phyloP scores from a whole-genome alignment of 108 stramenopile species.

The Skeletonema marinoi region DNA sequence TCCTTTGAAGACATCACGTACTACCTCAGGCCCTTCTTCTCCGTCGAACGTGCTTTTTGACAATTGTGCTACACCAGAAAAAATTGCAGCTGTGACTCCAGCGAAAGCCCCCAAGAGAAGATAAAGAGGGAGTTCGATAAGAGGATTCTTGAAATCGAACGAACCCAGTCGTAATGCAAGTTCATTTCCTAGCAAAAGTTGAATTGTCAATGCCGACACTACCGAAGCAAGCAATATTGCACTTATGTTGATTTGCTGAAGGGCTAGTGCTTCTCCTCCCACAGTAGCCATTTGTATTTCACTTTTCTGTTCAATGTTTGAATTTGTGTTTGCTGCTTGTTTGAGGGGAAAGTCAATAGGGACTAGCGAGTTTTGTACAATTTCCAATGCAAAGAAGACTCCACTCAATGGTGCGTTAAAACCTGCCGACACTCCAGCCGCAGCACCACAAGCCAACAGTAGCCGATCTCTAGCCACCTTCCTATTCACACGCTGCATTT shows the following conservation, averaged over 20 bases:
- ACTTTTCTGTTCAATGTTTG: neutral
- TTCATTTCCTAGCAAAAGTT: conserved; percentile 74
- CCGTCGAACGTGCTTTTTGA: conserved; percentile 64
- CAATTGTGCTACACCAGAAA: conserved; percentile 64
- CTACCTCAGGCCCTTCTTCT: conserved; percentile 50
- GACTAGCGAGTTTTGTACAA: conserved; percentile 65
- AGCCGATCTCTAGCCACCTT: conserved; percentile 62
- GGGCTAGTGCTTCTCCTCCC: conserved; percentile 47
- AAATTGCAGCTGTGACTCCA: conserved; percentile 71
- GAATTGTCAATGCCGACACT: conserved; percentile 74
- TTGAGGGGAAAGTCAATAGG: conserved; percentile 33
- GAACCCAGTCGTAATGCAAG: conserved; percentile 62
- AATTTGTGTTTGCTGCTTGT: conserved; percentile 4
- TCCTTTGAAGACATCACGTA: conserved; percentile 43
- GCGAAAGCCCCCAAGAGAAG: conserved; percentile 77
- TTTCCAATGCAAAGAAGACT: conserved; percentile 93
- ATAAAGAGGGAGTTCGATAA: conserved; percentile 87
- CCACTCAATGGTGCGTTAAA: conserved; percentile 95
- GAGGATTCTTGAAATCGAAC: conserved; percentile 72
- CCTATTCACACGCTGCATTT: conserved; percentile 35
- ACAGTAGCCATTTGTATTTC: conserved; percentile 21
- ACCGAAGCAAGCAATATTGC: conserved; percentile 79
- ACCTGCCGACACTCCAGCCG: conserved; percentile 92
- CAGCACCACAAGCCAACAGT: conserved; percentile 84
- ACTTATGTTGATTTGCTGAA: conserved; percentile 64